Base-by-base conservation (phyloP, 139 green algal species). In the Tetradesmus lagerheimii region DNA sequence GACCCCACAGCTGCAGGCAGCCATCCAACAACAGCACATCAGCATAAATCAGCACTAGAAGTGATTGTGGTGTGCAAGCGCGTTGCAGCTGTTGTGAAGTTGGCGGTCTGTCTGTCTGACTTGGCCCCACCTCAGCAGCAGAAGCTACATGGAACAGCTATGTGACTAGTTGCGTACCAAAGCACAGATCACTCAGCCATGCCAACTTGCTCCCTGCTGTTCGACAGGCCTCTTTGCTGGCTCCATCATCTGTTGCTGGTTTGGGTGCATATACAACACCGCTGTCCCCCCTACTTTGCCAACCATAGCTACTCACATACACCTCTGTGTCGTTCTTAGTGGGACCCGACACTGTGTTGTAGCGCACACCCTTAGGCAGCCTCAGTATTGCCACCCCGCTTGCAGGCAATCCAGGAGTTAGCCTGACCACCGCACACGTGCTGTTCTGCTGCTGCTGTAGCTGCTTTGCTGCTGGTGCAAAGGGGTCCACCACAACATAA, bases 341-440 rank as follows among this genome's bases (percentile, higher is more conserved):
- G 18, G 77, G 62, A 0, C 88, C 88, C 1, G 91, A 50, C 47
- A 93, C 57, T 1, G 77, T 57, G 45, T 88, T 86, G 86, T 95
- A 95, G 5, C 38, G 45, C 29, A 64, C 43, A 37, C 91, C 92
- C 18, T 20, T 31, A 0, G 84, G 45, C 39, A 95, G 66, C 34
- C 75, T 15, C 25, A 95, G 50, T 11, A 29, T 78, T 47, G 31
- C 71, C 16, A 20, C 66, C 0, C 18, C 87, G 23, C 39, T 37
- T 43, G 78, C 38, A 31, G 50, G 66, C n/a, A 90, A 12, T 39
- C 47, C 86, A 12, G 57, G 80, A n/a, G 2, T 25, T 20, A 91
- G 25, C 35, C 64, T 82, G 11, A 91, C 80, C 12, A 83, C n/a
- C 4, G 80, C 88, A 38, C 88, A 91, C 35, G 88, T 91, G 43